These are phyloP conservation scores for Penicillium salamii DNA, from an alignment of 495 filamentous ascomycete species.

Conservation along the genomic window DNA sequence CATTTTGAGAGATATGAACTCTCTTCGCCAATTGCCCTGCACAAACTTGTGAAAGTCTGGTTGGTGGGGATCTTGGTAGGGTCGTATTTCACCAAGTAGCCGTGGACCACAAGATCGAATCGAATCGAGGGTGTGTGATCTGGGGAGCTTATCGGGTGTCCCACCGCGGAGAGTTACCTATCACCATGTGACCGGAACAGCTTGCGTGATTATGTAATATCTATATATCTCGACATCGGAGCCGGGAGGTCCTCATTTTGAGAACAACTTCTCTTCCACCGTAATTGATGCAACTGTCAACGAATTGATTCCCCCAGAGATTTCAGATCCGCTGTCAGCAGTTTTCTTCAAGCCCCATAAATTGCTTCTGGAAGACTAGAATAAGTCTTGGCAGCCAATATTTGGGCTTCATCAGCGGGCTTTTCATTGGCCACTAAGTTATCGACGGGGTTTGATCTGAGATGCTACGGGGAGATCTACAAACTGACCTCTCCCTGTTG, in stretches of 20 bases:
- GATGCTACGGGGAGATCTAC: slow-evolving; percentile 4
- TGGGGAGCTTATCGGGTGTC: slow-evolving; percentile 6
- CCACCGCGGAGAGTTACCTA: slow-evolving; percentile 6
- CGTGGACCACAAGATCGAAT: neutral
- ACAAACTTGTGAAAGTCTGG: neutral
- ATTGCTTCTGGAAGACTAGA: neutral
- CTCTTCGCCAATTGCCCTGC: neutral
- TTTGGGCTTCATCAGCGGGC: neutral
- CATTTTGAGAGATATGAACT: slow-evolving; percentile 17
- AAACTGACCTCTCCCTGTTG: neutral
- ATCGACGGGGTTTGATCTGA: slow-evolving; percentile 5
- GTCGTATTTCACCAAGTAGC: neutral
- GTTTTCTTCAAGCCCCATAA: neutral
- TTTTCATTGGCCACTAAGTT: neutral
- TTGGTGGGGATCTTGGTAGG: neutral
- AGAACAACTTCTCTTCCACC: too few relatives aligned
- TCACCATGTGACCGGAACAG: slow-evolving; percentile 1
- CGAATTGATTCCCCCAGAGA: neutral
- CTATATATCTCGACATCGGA: too few relatives aligned
- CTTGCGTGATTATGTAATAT: neutral
- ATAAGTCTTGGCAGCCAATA: neutral
- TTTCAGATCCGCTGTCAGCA: neutral
- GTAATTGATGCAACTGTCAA: neutral
- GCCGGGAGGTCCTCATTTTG: too few relatives aligned
- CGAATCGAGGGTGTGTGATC: slow-evolving; percentile 1